Evolutionary conservation across 75 land plant species (phyloP), one percentile per base, ranked within the genome.

Genomic region (Pseudotsuga menziesii): DNA sequence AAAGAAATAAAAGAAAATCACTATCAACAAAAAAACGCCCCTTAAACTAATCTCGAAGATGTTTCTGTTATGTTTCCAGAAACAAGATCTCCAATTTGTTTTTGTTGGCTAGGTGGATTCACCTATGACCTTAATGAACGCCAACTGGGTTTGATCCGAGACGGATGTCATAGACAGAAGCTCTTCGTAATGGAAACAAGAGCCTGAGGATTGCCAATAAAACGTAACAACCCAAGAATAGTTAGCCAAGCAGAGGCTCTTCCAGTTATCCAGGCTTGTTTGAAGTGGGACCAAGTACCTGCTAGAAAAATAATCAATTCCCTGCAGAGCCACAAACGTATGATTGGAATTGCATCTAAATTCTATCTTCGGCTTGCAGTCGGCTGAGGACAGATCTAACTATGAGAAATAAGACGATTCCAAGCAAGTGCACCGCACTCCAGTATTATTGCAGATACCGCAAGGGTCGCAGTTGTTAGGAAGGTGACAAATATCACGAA

Each of bases 211-310:
- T 61, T 79, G 75, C 9, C 64, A 74, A 72, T 80, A 87, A 75
- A 87, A 90, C 48, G 81, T 64, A 13, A 87, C 92, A 35, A 87
- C 61, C 71, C 93, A 91, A 41, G 88, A 79, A 62, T 91, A 91
- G 55, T 89, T 82, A 13, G 58, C 39, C 16, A 91, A 80, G 76
- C 94, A 92, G 4, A 82, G 78, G 54, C 58, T 59, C 59, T 81
- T 79, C 72, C 94, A 92, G 13, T 35, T 56, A 12, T 82, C 75
- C 22, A 85, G 15, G 22, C 12, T 39, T 20, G 19, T 1, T 3
- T 16, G 82, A 4, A 64, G 32, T 15, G 88, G 85, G 13, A 27
- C 19, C 17, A 58, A 32, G 80, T 81, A 92, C 17, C 54, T 17
- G 60, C 57, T 81, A 6, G 80, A 76, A 48, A 92, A 88, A 69